Base-by-base conservation (phyloP, 371 early-diverging fungal genomes). In the Paramicrosporidium saccamoebae region DNA sequence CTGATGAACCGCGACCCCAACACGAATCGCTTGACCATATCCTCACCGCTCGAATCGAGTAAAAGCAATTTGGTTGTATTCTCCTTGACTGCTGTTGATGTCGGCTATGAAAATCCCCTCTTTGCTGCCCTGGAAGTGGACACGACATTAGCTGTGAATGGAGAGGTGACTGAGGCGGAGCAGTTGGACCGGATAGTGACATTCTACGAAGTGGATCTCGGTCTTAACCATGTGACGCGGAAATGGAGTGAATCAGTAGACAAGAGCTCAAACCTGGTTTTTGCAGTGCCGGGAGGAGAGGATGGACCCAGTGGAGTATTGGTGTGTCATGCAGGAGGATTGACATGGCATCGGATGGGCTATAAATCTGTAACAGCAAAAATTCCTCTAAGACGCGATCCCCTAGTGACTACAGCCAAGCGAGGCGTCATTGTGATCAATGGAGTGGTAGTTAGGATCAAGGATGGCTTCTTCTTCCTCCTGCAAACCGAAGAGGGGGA, bases 281-380 rank as follows among this genome's bases (percentile, higher is more conserved):
- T 94, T 16, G 58, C 71, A 27, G 58, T 60, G 3, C 39, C 33
- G 5, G 22, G 30, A 2, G 20, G 25, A 8, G 51, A 43, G 10
- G 90, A 84, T 43, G 95, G 95, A 6, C 92, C 95, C 10, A 66
- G 71, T 6, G 95, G 95, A 27, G 90, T 94, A 3, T 45, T 94
- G 10, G 88, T 84, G 8, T 88, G 88, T 44, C 54, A 69, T 3
- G 81, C 74, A 30, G 65, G 77, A 27, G 63, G 44, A 17, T 66
- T 94, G 16, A 56, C 78, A 1, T 94, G 75, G 50, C 75, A 82
- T 38, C n/a, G n/a, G n/a, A n/a, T n/a, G n/a, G n/a, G n/a, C n/a
- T n/a, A n/a, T n/a, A n/a, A n/a, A n/a, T n/a, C n/a, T n/a, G n/a
- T n/a, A n/a, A n/a, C n/a, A n/a, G n/a, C n/a, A n/a, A n/a, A n/a